Evolutionary conservation across 768 basidiomycete genomes (phyloP).

Genomic region (Filobasidium floriforme): DNA sequence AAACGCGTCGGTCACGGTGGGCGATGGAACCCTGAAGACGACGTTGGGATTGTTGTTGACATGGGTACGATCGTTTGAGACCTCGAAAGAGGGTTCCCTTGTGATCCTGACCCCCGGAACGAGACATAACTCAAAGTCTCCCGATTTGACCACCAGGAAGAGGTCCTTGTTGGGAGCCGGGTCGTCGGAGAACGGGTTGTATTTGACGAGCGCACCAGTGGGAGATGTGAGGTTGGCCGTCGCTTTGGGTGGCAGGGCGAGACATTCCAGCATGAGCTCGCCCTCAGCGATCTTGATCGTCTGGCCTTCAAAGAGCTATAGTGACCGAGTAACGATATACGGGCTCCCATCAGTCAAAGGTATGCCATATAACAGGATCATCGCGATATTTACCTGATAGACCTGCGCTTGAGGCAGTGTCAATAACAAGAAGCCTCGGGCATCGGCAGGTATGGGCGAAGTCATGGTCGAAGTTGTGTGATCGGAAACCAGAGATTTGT

Average conservation of each 20-base stretch:
- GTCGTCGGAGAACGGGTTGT: constrained; percentile 40
- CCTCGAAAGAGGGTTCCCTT: constrained; percentile 38
- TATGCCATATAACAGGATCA: neutral
- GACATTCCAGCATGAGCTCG: constrained; percentile 48
- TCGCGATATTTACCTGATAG: constrained; percentile 32
- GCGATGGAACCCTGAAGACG: constrained; percentile 42
- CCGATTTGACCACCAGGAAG: constrained; percentile 60
- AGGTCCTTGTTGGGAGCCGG: constrained; percentile 52
- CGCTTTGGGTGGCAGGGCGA: constrained; percentile 49
- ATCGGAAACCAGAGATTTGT: no score
- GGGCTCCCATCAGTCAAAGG: neutral
- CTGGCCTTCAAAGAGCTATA: constrained; percentile 33
- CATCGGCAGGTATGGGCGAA: constrained; percentile 20
- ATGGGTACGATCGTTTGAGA: constrained; percentile 43
- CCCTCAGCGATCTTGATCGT: constrained; percentile 34
- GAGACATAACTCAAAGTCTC: constrained; percentile 54
- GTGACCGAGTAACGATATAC: no score
- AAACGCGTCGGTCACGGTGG: constrained; percentile 39
- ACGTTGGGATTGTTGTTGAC: constrained; percentile 26
- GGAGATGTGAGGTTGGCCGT: constrained; percentile 17
- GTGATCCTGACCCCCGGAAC: constrained; percentile 54
- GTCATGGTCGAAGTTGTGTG: neutral
- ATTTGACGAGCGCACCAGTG: neutral
- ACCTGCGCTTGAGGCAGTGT: constrained; percentile 36
- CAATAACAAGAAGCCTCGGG: constrained; percentile 39